Evolutionary conservation across 2,329 filamentous ascomycete genomes (phyloP), one percentile per base, ranked within the genome.

Genomic region (Xylaria arbuscula): DNA sequence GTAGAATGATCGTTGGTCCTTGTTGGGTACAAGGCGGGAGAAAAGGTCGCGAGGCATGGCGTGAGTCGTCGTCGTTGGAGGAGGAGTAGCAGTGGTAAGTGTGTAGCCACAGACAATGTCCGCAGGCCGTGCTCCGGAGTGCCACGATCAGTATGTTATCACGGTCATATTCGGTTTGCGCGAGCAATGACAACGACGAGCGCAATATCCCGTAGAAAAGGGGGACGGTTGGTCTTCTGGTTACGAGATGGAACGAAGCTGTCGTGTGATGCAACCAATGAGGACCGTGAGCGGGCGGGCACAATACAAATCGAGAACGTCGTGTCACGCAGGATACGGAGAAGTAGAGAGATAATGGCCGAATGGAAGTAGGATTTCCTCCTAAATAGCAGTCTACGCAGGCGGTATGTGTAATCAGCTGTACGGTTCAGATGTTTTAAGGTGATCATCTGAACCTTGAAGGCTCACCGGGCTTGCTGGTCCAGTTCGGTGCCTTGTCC

Each of bases 41-140:
- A 87, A 85, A 57, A 85, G 76, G 62, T 85, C 85, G 60, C 81
- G 81, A 58, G 84, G 76, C 84, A 86, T 87, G 57, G 68, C 70
- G 58, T 60, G 32, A 66, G 22, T n/a, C 7, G 50, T n/a, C 5
- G 28, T 54, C 28, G 51, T 32, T n/a, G n/a, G n/a, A 24, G 24
- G 9, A 40, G 19, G 28, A 17, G 36, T 11, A 47, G 22, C 11
- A 42, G 10, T 8, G 19, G 60, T 55, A 68, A 63, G 42, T 28
- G 68, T 58, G 24, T 51, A 38, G 28, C 28, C 28, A 28, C 28
- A 34, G 51, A 54, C 19, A 45, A 17, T 50, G 34, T 54, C 50
- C 34, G n/a, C 45, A 36, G 15, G 54, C 48, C 24, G 50, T 60
- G 47, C 48, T 64, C 60, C 55, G 60, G 24, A 57, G 24, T 64